Evolutionary conservation across 2,329 filamentous ascomycete genomes (phyloP), one percentile per base, ranked within the genome.

Genomic region (Trichoderma koningiopsis): DNA sequence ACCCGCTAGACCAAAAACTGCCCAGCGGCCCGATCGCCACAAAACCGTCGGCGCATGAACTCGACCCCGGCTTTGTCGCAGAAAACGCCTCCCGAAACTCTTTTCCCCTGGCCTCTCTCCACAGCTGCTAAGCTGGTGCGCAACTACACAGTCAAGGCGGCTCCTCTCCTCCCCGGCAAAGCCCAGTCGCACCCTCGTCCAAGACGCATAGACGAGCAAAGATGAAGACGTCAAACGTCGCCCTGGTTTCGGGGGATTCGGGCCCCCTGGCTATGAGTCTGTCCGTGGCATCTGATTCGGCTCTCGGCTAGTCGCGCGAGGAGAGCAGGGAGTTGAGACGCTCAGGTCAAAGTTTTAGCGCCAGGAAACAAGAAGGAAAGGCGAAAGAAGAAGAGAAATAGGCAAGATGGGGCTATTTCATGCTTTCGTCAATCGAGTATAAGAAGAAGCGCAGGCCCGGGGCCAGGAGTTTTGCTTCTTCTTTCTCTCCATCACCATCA

Each of bases 401-500:
- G 40, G n/a, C n/a, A n/a, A 56, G 19, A 49, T 37, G 55, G 62
- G 33, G 16, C 16, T n/a, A 7, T 19, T n/a, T n/a, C 16, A 43
- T 43, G 40, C 40, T 11, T 35, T 58, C 22, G 27, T 67, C 37
- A 5, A 63, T 63, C 22, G 37, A 37, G 58, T 68, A 68, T 68
- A 68, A 68, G 49, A 63, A 37, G 52, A 63, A 40, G 27, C n/a
- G 31, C 13, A 7, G n/a, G 35, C 22, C 59, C 58, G 58, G 49
- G 19, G 6, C 37, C 56, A 27, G 14, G 10, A 22, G 10, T 8
- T n/a, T 56, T 27, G 22, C n/a, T 68, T n/a, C 43, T 61, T 43
- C 52, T 37, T 58, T 43, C 40, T 49, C 55, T 33, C 43, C 66
- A 63, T 55, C 66, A 68, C 52, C 66, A 68, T 43, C 64, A 68